Evolutionary conservation across 225 moss, liverwort and hornwort genomes (phyloP).

Genomic region (Marchantia polymorpha): DNA sequence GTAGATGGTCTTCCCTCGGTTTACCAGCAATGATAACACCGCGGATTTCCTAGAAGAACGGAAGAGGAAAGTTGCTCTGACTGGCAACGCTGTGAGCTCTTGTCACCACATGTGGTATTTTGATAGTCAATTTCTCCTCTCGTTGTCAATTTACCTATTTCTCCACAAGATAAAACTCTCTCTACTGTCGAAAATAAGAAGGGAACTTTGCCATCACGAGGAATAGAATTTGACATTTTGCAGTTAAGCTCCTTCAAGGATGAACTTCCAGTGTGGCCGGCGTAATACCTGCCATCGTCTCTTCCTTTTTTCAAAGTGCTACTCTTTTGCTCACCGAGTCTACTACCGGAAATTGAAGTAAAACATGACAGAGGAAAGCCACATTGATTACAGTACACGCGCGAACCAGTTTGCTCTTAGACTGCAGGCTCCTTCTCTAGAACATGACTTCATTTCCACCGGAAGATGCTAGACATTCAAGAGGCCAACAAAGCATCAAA

Average conservation of each 20-base stretch:
- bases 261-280: background rate
- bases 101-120: background rate
- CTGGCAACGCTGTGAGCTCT: background rate
- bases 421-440: too few species aligned
- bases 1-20: background rate
- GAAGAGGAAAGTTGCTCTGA: background rate
- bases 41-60: too few species aligned
- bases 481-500: too few species aligned
- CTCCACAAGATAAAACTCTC: background rate
- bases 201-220: background rate
- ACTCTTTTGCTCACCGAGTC: background rate
- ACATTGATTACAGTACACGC: constrained; percentile 2
- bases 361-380: constrained; percentile 15
- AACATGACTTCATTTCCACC: too few species aligned
- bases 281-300: background rate
- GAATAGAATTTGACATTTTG: background rate
- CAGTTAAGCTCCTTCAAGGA: background rate
- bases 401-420: too few species aligned
- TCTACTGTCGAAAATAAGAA: background rate
- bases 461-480: too few species aligned
- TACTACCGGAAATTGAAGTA: background rate
- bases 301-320: background rate
- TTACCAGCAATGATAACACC: background rate
- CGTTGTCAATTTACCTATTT: background rate
- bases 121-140: background rate